These are phyloP conservation scores for Ceratobasidium sp. DNA, from an alignment of 1,284 basidiomycete species.

Conservation along the genomic window DNA sequence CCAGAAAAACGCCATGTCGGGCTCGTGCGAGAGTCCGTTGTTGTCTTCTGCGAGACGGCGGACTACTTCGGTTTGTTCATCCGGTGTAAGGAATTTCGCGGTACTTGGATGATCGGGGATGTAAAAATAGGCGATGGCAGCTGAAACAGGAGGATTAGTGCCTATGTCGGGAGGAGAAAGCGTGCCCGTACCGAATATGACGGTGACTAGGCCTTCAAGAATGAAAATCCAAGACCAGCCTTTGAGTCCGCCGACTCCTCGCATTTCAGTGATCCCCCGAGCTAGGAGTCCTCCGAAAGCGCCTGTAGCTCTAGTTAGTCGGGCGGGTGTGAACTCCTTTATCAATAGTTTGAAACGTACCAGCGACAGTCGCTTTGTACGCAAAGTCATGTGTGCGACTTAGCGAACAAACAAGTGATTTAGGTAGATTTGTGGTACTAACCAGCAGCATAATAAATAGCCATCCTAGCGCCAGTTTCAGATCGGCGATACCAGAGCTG, in stretches of 20 bases:
- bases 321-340: constrained; percentile 67
- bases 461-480: constrained; percentile 42
- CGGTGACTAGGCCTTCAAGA: constrained; percentile 76
- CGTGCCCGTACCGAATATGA: constrained; percentile 56
- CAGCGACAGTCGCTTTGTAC: constrained; percentile 32
- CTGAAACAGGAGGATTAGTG: not conserved
- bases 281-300: constrained; percentile 73
- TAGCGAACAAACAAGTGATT: not conserved
- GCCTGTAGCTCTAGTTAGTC: constrained; percentile 72
- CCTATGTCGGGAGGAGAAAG: not conserved
- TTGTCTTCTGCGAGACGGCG: constrained; percentile 61
- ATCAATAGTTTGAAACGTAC: not conserved
- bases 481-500: constrained; percentile 55
- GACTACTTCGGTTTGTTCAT: constrained; percentile 64
- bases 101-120: constrained; percentile 69
- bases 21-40: constrained; percentile 62
- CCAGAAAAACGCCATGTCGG: constrained; percentile 60
- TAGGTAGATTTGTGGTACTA: not conserved
- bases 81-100: constrained; percentile 63
- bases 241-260: constrained; percentile 69
- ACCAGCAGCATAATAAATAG: constrained; percentile 41
- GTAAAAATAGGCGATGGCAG: constrained; percentile 64
- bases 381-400: not conserved
- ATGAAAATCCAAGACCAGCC: constrained; percentile 77
- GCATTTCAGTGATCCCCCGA: constrained; percentile 74